A percentile compares a stretch with the other conserved stretches of the same genome.
Conservation (phyloP, 768 basidiomycete genomes). For the Tephrocybe sp. region DNA sequence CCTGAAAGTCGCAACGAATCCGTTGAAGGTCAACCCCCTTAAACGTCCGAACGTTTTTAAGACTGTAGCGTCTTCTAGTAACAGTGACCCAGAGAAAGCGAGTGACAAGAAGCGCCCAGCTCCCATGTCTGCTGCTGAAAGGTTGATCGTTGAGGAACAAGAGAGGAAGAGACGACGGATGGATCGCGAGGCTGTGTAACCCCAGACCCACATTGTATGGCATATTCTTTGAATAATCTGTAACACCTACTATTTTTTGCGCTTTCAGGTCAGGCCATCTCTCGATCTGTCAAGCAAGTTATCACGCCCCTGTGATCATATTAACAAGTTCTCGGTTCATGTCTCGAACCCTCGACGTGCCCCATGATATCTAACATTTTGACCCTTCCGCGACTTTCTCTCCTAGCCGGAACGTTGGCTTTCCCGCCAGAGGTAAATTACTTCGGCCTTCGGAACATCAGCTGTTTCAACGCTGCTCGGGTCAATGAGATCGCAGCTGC, state of each 20-base stretch:
- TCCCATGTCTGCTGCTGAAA: conserved; percentile 80
- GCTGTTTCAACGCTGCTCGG: too few species aligned
- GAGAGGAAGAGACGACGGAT: conserved; percentile 82
- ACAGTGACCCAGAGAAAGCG: conserved; percentile 31
- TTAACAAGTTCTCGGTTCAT: background rate
- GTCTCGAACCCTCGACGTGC: background rate
- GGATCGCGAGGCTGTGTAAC: conserved; percentile 47
- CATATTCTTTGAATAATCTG: conserved; percentile 13
- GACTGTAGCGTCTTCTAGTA: conserved; percentile 35
- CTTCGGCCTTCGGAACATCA: too few species aligned
- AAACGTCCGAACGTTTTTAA: conserved; percentile 81
- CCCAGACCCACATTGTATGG: background rate
- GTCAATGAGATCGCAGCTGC: too few species aligned
- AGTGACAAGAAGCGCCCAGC: conserved; percentile 64
- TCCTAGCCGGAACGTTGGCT: too few species aligned
- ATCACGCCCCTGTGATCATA: background rate
- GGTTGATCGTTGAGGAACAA: conserved; percentile 86
- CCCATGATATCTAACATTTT: too few species aligned
- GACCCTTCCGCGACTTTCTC: too few species aligned
- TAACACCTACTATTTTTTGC: conserved; percentile 20
- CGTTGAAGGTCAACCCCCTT: conserved; percentile 65
- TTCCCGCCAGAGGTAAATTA: too few species aligned
- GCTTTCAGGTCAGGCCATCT: background rate
- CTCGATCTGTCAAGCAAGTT: background rate
- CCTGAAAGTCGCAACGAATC: conserved; percentile 57